These are phyloP conservation scores for Przewalskia tangutica DNA, from an alignment of 257 asterid genomes.

Conservation along the genomic window DNA sequence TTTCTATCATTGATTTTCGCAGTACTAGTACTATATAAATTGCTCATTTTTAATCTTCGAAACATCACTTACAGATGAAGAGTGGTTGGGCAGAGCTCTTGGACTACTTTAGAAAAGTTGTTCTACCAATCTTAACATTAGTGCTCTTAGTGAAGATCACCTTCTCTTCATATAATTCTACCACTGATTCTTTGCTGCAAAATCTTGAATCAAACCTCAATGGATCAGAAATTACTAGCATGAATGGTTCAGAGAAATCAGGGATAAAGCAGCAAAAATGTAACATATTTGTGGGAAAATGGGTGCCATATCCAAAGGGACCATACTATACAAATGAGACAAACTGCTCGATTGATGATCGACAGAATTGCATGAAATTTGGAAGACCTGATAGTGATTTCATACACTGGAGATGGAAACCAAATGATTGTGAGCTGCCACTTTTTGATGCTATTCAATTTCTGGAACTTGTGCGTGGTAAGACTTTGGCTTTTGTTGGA, in stretches of 20 bases:
- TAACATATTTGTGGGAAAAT: slow-evolving; percentile 11
- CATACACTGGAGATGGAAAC: slow-evolving; percentile 21
- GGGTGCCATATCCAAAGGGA: slow-evolving; percentile 8
- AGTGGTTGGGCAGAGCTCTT: background rate
- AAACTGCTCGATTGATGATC: slow-evolving; percentile 12
- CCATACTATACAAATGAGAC: slow-evolving; percentile 15
- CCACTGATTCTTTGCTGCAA: background rate
- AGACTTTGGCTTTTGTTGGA: slow-evolving; percentile 21
- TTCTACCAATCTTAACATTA: slow-evolving; percentile 10
- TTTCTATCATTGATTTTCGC: background rate
- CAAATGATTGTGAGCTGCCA: slow-evolving; percentile 18
- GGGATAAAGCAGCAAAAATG: background rate
- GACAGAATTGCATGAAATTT: slow-evolving; percentile 22
- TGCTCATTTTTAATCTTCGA: background rate
- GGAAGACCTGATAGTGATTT: slow-evolving; percentile 16
- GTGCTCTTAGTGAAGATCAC: slow-evolving; percentile 2
- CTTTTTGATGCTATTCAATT: slow-evolving; percentile 11
- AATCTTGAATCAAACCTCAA: background rate
- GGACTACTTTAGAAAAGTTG: background rate
- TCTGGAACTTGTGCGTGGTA: slow-evolving; percentile 14
- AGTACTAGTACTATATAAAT: background rate
- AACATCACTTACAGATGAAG: slow-evolving; percentile 9
- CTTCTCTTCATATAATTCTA: background rate
- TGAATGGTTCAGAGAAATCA: background rate
- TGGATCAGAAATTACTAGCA: background rate